Percentiles rank a stretch among this genome's conserved stretches.
Conservation (phyloP, 1,284 basidiomycete genomes). For the Porodaedalea pini region DNA sequence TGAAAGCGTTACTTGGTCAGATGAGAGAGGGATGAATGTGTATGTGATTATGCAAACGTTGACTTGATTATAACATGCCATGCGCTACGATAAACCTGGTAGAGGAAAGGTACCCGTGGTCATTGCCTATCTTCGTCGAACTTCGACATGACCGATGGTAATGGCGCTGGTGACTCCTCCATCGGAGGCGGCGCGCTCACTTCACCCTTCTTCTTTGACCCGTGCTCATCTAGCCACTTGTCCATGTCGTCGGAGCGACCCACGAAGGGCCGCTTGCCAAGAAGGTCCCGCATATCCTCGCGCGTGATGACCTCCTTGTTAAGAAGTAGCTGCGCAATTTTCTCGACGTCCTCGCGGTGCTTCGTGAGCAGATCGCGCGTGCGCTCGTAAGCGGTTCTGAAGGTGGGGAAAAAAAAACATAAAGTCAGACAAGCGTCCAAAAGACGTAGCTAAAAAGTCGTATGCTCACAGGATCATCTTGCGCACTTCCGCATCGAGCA, state of each 20-base stretch:
- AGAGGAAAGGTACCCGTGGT: not conserved
- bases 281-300: slow-evolving; percentile 83
- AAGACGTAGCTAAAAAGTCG: no score
- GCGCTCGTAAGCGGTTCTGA: slow-evolving; percentile 75
- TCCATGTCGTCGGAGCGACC: slow-evolving; percentile 87
- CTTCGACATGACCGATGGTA: slow-evolving; percentile 12
- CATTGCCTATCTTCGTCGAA: slow-evolving; percentile 9
- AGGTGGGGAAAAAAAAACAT: not conserved
- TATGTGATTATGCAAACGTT: not conserved
- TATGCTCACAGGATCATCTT: slow-evolving; percentile 91
- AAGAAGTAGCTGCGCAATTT: slow-evolving; percentile 86
- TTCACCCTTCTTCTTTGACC: slow-evolving; percentile 38
- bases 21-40: not conserved
- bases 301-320: slow-evolving; percentile 95
- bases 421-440: not conserved
- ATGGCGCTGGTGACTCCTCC: slow-evolving; percentile 10
- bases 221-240: slow-evolving; percentile 83
- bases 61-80: not conserved
- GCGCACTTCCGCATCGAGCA: slow-evolving; percentile 87
- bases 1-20: not conserved
- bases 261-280: slow-evolving; percentile 83
- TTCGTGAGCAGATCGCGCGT: slow-evolving; percentile 81
- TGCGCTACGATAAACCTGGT: not conserved
- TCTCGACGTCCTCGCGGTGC: slow-evolving; percentile 88
- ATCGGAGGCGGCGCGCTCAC: slow-evolving; percentile 19